These are phyloP conservation scores for Emydomyces testavorans DNA, from an alignment of 2,329 filamentous ascomycete species.

Conservation along the genomic window DNA sequence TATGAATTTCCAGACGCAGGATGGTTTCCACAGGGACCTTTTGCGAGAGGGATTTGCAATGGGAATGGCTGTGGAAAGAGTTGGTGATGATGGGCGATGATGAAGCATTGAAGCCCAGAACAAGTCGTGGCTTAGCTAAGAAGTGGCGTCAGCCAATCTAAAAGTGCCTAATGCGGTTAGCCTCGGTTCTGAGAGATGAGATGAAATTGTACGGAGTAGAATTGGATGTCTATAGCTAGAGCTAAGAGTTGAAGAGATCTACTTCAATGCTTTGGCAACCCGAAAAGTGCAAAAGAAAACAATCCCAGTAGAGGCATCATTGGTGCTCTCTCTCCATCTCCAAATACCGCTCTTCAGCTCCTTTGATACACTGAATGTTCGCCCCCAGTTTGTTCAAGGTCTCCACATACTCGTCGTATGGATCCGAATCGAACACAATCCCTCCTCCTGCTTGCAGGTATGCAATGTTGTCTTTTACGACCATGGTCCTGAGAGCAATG, in stretches of 20 bases:
- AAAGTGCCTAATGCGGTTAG: background rate
- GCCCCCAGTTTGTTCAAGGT: conserved; percentile 92
- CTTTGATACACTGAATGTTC: conserved; percentile 77
- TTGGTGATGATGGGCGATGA: conserved; percentile 3
- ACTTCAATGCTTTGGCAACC: background rate
- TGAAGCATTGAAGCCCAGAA: background rate
- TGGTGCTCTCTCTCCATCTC: conserved; percentile 28
- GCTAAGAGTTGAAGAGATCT: no score
- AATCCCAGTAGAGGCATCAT: background rate
- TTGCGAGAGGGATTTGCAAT: no score
- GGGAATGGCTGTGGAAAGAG: background rate
- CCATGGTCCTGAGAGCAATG: conserved; percentile 78
- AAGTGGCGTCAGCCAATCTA: conserved; percentile 1
- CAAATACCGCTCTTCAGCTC: conserved; percentile 61
- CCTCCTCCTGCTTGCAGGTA: conserved; percentile 81
- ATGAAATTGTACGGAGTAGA: no score
- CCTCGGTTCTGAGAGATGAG: no score
- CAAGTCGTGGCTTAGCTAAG: background rate
- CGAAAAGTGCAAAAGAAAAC: background rate
- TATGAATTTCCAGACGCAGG: background rate
- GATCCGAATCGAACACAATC: conserved; percentile 89
- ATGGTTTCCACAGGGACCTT: background rate
- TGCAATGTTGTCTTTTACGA: conserved; percentile 79
- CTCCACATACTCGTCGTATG: conserved; percentile 84
- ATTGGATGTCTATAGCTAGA: no score